Evolutionary conservation across 257 asterid species (phyloP).

Genomic region (Nicotiana knightiana): DNA sequence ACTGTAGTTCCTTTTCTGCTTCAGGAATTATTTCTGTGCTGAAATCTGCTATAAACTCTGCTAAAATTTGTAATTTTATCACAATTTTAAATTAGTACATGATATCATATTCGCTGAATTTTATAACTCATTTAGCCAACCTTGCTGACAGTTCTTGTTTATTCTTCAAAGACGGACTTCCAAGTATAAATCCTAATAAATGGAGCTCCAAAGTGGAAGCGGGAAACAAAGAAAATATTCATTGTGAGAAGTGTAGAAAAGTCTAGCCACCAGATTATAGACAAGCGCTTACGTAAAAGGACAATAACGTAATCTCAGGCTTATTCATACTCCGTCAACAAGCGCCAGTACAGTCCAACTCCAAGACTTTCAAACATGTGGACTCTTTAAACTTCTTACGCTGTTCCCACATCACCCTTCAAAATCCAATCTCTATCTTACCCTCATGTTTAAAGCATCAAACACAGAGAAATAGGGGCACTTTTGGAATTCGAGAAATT

Average conservation of each 20-base stretch:
- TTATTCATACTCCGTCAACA: not conserved
- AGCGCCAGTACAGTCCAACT: not conserved
- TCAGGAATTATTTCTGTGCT: too few relatives aligned
- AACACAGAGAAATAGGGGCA: not conserved
- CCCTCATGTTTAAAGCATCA: not conserved
- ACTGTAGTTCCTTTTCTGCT: too few relatives aligned
- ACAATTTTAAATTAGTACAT: too few relatives aligned
- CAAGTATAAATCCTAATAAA: too few relatives aligned
- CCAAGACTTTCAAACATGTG: not conserved
- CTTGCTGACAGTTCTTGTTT: too few relatives aligned
- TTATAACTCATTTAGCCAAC: too few relatives aligned
- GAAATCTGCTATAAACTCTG: too few relatives aligned
- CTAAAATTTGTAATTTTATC: too few relatives aligned
- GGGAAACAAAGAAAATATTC: too few relatives aligned
- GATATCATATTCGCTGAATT: too few relatives aligned
- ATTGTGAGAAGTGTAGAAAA: not conserved
- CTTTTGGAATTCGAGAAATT: not conserved
- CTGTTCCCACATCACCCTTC: not conserved
- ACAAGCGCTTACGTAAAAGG: not conserved
- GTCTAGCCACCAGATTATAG: not conserved
- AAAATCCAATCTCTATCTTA: not conserved
- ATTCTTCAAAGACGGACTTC: too few relatives aligned
- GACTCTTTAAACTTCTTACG: not conserved
- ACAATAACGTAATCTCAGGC: not conserved
- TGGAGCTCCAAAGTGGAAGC: too few relatives aligned